Evolutionary conservation across 257 asterid species (phyloP).

Genomic region (Penstemon davidsonii): DNA sequence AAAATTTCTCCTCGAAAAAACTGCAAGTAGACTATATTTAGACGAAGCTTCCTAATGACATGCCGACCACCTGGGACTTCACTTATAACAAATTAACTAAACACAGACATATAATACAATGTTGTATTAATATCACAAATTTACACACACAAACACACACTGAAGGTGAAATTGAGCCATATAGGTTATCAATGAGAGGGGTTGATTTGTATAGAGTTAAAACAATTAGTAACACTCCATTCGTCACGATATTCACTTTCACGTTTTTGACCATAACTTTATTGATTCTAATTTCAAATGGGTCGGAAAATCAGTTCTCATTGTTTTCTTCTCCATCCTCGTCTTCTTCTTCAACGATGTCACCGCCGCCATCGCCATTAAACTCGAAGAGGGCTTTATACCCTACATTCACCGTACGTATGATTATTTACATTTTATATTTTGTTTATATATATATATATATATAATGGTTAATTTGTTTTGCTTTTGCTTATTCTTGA

Average conservation of each 20-base stretch:
- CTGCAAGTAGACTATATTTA: slow-evolving; percentile 10
- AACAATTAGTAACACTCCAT: slow-evolving; percentile 27
- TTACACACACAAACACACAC: not conserved
- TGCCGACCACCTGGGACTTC: slow-evolving; percentile 36
- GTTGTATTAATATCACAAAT: not conserved
- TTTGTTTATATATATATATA: not conserved
- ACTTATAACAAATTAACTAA: slow-evolving; percentile 10
- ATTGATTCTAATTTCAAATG: slow-evolving; percentile 28
- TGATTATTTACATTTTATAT: not conserved
- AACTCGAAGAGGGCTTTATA: slow-evolving; percentile 41
- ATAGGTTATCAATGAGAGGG: slow-evolving; percentile 17
- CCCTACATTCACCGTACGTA: slow-evolving; percentile 55
- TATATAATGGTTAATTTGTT: no score
- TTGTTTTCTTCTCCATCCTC: slow-evolving; percentile 37
- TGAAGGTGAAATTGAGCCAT: no score
- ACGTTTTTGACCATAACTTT: slow-evolving; percentile 29
- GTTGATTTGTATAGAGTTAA: slow-evolving; percentile 26
- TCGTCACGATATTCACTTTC: slow-evolving; percentile 32
- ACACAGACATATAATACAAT: not conserved
- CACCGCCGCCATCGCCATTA: not conserved
- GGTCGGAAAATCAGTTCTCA: slow-evolving; percentile 24
- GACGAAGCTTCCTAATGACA: slow-evolving; percentile 23
- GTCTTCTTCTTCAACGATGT: slow-evolving; percentile 6
- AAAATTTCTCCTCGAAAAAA: not conserved
- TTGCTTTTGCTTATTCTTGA: no score